These are phyloP conservation scores for Stentor roeselii DNA, from an alignment of 73 alveolate species.

Conservation along the genomic window DNA sequence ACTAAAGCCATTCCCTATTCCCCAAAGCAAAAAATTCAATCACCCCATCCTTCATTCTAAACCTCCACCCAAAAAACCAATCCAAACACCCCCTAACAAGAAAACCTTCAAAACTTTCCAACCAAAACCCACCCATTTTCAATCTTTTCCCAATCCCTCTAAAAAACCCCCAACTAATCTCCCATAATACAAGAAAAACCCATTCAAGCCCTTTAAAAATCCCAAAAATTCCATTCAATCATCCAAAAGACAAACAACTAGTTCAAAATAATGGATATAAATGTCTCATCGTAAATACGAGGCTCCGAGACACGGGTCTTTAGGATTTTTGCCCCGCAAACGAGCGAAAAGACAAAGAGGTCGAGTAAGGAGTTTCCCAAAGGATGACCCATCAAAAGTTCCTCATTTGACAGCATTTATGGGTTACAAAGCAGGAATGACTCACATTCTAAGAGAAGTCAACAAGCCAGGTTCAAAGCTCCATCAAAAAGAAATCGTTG, in stretches of 20 bases:
- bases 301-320: constrained; percentile 99
- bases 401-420: constrained; percentile 98
- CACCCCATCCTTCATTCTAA: too few relatives aligned
- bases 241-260: constrained; percentile 19
- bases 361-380: constrained; percentile 95
- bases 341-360: constrained; percentile 98
- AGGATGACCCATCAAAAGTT: constrained; percentile 86
- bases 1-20: too few relatives aligned
- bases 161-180: too few relatives aligned
- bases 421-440: constrained; percentile 99
- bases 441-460: constrained; percentile 98
- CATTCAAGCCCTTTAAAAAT: too few relatives aligned
- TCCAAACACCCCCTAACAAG: too few relatives aligned
- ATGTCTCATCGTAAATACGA: constrained; percentile 99
- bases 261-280: constrained; percentile 46
- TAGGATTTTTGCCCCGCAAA: constrained; percentile 99
- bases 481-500: constrained; percentile 98
- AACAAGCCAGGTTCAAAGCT: constrained; percentile 97
- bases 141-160: too few relatives aligned
- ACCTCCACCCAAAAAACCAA: too few relatives aligned
- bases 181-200: too few relatives aligned
- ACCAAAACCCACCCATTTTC: too few relatives aligned
- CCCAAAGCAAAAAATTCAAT: too few relatives aligned
- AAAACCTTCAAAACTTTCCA: too few relatives aligned
- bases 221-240: constrained; percentile 16